These are phyloP conservation scores for Jamesozyma spencerorum DNA, from an alignment of 805 yeast genomes.

Conservation along the genomic window DNA sequence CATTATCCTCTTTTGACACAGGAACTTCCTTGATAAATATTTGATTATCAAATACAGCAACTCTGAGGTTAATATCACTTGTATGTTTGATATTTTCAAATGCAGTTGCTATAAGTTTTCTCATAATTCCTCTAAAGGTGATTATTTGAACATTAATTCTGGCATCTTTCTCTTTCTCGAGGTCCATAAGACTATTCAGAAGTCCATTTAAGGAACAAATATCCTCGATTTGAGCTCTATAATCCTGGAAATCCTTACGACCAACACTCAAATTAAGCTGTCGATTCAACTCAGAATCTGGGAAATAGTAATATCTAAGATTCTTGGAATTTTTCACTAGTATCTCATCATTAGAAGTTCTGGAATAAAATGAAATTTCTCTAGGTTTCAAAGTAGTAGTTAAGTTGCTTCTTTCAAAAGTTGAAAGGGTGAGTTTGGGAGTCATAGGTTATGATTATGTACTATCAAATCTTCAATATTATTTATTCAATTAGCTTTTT, in stretches of 20 bases:
- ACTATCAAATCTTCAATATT: too few species aligned
- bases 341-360: slow-evolving; percentile 46
- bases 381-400: slow-evolving; percentile 76
- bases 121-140: slow-evolving; percentile 80
- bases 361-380: slow-evolving; percentile 61
- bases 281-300: slow-evolving; percentile 56
- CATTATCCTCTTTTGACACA: slow-evolving; percentile 1
- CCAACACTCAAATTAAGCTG: slow-evolving; percentile 62
- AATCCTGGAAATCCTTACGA: slow-evolving; percentile 46
- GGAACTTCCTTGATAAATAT: slow-evolving; percentile 48
- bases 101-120: slow-evolving; percentile 46
- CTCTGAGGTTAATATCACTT: slow-evolving; percentile 47
- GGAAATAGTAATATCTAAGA: slow-evolving; percentile 66
- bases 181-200: slow-evolving; percentile 42
- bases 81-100: slow-evolving; percentile 43
- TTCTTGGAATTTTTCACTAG: slow-evolving; percentile 41
- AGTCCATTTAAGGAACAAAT: slow-evolving; percentile 40
- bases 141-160: slow-evolving; percentile 55
- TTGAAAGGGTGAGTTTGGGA: background rate
- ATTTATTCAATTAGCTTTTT: too few species aligned
- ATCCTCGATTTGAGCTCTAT: slow-evolving; percentile 42
- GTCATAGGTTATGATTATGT: background rate
- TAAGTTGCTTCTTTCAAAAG: slow-evolving; percentile 19
- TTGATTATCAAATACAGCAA: slow-evolving; percentile 68
- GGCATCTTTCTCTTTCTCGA: slow-evolving; percentile 40